Conservation (phyloP, 257 asterid genomes). For the Nicotiana tabacum region DNA sequence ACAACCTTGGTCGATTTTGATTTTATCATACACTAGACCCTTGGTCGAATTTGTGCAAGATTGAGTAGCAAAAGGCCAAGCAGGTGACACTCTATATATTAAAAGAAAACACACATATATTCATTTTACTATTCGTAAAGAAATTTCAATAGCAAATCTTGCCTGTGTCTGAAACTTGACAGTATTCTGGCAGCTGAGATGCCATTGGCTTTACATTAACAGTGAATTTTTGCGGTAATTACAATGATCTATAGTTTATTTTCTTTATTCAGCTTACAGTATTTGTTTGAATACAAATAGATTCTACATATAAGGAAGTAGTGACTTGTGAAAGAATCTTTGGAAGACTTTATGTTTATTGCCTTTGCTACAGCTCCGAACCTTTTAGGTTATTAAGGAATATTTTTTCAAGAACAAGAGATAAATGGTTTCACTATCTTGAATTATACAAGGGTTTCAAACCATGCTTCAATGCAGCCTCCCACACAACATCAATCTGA, state of each 20-base stretch:
- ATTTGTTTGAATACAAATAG: not conserved
- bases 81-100: not conserved
- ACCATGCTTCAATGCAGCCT: conserved; percentile 89
- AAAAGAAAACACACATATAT: not conserved
- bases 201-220: not conserved
- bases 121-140: not conserved
- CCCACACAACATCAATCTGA: conserved; percentile 78
- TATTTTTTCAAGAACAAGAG: not conserved
- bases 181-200: not conserved
- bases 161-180: not conserved
- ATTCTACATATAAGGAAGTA: not conserved
- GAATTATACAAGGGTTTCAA: conserved; percentile 48
- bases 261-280: not conserved
- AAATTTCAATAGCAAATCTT: not conserved
- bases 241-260: not conserved
- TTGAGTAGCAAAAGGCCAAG: not conserved
- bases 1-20: not conserved
- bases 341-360: not conserved
- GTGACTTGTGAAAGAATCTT: not conserved
- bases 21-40: not conserved
- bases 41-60: not conserved
- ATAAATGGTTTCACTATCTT: not conserved
- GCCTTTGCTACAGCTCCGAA: not conserved
- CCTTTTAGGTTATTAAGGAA: not conserved
- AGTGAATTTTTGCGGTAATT: not conserved